Evolutionary conservation across 2,329 filamentous ascomycete species (phyloP), one percentile per base, ranked within the genome.

Genomic region (Fusarium chuoi): DNA sequence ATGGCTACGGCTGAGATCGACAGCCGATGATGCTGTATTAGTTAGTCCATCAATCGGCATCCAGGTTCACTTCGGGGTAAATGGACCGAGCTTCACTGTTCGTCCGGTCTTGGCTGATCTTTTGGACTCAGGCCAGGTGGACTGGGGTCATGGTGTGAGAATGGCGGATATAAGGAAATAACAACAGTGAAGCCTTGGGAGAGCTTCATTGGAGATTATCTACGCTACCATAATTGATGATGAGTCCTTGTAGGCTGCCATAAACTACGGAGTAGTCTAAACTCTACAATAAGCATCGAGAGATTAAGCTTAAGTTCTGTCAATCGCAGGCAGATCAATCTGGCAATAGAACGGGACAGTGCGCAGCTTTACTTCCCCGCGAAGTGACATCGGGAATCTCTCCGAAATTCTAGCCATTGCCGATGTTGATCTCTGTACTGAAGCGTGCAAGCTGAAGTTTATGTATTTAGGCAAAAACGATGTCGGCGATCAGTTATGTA

Each of bases 31-130:
- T 42, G 24, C 56, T 59, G 42, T 36, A 51, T 51, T 51, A 38
- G 55, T 70, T 52, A 65, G 49, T 70, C 59, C 67, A 58, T 68
- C 65, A 68, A 68, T 70, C 67, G 59, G 67, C 59, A 46, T 44
- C 24, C n/a, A 49, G 28, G 44, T 33, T 67, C 46, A 44, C 45
- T 52, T 70, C 64, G 65, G 66, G 67, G 59, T 49, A 70, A 54
- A 51, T 33, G 52, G 66, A 28, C 51, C 58, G 59, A 54, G 44
- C 51, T 69, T 55, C 42, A 41, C 33, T 62, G 41, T 55, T 51
- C 26, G 42, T 36, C 56, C 42, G 22, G 24, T 28, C 57, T 51
- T 56, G 52, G 62, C 22, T 41, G 42, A 52, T 61, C 28, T 46
- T 36, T 38, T 22, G 51, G 20, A 10, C 49, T 33, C 33, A 33